These are phyloP conservation scores for Populus ilicifolia DNA, from an alignment of 345 rosid genomes.

Conservation along the genomic window DNA sequence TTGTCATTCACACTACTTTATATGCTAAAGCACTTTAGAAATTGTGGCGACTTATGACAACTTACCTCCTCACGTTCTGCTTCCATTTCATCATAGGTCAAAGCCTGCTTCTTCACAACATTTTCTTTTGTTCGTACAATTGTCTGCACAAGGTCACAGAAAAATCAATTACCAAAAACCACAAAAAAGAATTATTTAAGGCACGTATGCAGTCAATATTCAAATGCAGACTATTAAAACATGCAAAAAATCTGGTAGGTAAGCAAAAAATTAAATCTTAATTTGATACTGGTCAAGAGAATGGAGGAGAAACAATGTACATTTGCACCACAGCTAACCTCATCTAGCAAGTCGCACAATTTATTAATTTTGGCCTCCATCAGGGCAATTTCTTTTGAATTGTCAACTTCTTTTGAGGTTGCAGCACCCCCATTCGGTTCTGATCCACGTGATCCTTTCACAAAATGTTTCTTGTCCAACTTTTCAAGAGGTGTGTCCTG, in stretches of 20 bases:
- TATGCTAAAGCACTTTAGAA: not conserved
- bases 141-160: constrained; percentile 39
- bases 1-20: not conserved
- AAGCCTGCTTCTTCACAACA: constrained; percentile 87
- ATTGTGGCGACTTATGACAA: not conserved
- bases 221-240: not conserved
- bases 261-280: not conserved
- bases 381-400: constrained; percentile 61
- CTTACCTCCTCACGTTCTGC: constrained; percentile 88
- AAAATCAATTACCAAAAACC: not conserved
- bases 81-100: constrained; percentile 95
- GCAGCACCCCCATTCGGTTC: constrained; percentile 53
- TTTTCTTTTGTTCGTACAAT: constrained; percentile 73
- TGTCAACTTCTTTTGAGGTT: constrained; percentile 40
- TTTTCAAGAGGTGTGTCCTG: constrained; percentile 78
- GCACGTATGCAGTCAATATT: not conserved
- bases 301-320: not conserved
- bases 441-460: constrained; percentile 49
- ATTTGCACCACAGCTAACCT: constrained; percentile 44
- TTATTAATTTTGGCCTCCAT: constrained; percentile 68
- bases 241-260: not conserved
- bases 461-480: constrained; percentile 90
- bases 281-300: not conserved
- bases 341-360: constrained; percentile 64
- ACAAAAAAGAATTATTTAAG: not conserved